Percentiles rank a stretch among this genome's conserved stretches.
Evolutionary conservation across 768 basidiomycete genomes (phyloP).

Genomic region (Suillus variegatus): DNA sequence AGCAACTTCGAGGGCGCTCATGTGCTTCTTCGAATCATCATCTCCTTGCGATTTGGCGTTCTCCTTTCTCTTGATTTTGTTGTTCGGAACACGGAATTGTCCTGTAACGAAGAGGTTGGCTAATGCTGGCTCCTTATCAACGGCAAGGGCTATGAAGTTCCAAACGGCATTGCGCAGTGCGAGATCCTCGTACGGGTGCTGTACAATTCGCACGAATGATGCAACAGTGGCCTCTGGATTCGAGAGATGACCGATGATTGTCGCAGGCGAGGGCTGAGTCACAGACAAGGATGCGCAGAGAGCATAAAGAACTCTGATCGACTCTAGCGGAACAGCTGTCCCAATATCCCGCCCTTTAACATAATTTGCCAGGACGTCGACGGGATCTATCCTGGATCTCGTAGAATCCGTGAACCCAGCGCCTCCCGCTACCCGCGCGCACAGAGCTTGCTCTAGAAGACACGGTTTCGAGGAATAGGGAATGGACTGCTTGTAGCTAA

Average conservation of each 20-base stretch:
- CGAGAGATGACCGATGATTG: conserved; percentile 76
- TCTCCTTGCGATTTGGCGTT: conserved; percentile 24
- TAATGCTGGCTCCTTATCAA: conserved; percentile 86
- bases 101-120: conserved; percentile 79
- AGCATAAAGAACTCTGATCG: conserved; percentile 50
- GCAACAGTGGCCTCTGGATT: conserved; percentile 73
- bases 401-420: conserved; percentile 43
- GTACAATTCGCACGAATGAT: conserved; percentile 67
- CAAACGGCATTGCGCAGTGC: conserved; percentile 74
- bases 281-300: conserved; percentile 60
- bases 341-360: conserved; percentile 68
- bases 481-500: conserved; percentile 63
- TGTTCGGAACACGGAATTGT: conserved; percentile 53
- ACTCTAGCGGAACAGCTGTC: conserved; percentile 59
- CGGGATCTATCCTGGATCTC: conserved; percentile 60
- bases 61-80: conserved; percentile 40
- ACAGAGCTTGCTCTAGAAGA: conserved; percentile 76
- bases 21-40: conserved; percentile 34
- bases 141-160: conserved; percentile 78
- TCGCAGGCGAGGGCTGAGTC: conserved; percentile 62
- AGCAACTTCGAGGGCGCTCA: conserved; percentile 70
- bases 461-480: conserved; percentile 47
- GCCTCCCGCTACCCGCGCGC: conserved; percentile 58
- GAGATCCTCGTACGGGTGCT: conserved; percentile 80
- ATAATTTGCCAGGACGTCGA: conserved; percentile 73